Conservation (phyloP, 345 rosid genomes). For the Abelmoschus esculentus region DNA sequence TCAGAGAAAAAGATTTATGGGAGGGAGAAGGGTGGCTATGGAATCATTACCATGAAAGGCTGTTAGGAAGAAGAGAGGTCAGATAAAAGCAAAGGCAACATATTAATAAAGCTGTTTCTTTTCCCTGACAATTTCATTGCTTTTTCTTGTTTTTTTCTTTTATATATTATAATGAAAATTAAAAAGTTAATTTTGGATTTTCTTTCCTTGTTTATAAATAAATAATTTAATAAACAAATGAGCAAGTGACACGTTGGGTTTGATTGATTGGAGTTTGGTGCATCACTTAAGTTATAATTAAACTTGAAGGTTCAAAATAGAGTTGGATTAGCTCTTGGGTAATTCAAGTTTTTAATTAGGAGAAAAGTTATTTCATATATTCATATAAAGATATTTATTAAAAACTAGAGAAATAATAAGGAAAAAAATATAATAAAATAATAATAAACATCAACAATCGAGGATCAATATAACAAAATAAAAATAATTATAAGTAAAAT, state of each 20-base stretch:
- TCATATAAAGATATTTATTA: too few species aligned
- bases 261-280: constrained; percentile 14
- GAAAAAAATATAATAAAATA: too few species aligned
- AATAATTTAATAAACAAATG: background rate
- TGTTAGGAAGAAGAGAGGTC: constrained; percentile 17
- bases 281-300: background rate
- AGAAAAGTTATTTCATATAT: background rate
- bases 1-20: constrained; percentile 1
- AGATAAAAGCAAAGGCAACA: constrained; percentile 14
- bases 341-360: background rate
- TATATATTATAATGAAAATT: background rate
- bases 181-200: background rate
- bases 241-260: constrained; percentile 2
- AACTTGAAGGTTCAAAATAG: background rate
- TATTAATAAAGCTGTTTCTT: constrained; percentile 23
- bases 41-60: constrained; percentile 37
- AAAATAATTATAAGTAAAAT: too few species aligned
- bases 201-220: background rate
- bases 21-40: constrained; percentile 5
- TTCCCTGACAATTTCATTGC: constrained; percentile 17
- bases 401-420: too few species aligned
- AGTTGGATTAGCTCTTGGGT: constrained; percentile 4
- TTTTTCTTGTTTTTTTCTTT: too few species aligned
- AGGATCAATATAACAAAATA: too few species aligned
- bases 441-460: too few species aligned